Evolutionary conservation across 768 basidiomycete species (phyloP), one percentile per base, ranked within the genome.

Genomic region (Clathrus columnatus): DNA sequence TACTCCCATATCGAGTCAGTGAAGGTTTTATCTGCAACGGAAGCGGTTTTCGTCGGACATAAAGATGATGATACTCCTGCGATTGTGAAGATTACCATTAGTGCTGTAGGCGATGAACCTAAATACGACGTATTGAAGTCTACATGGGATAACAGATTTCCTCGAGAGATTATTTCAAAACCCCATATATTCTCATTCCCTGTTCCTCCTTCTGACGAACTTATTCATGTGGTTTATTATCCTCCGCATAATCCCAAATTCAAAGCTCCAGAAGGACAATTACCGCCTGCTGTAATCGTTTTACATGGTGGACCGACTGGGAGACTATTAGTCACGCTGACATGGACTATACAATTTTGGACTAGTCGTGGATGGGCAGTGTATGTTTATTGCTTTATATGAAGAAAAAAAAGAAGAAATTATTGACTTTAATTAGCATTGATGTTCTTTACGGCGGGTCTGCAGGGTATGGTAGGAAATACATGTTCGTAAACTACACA

Each of bases 381-480:
- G 86, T 85, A 60, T 51, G 72, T 55, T 5, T 14, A 53, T 1
- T 20, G n/a, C 20, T 45, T 18, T 8, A 27, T 16, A 28, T 29
- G 5, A 14, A 2, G 4, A n/a, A 14, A n/a, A n/a, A n/a, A n/a
- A n/a, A n/a, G n/a, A n/a, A 43, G 5, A 48, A 23, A 48, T n/a
- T 48, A 10, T 48, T 11, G 8, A n/a, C 50, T 4, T 11, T 8
- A 20, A 30, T 48, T 56, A 81, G 85, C 79, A 61, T 86, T 30
- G 84, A 85, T 52, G 85, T 91, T 43, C 84, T 91, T 61, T 85
- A 88, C 57, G 77, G 85, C 1, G 90, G 88, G 0, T 86, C 84
- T 0, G 79, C 80, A 4, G 83, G 87, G 0, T 88, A 83, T 62
- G 89, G 89, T 0, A 76, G 84, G 28, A 30, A 55, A 32, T 55